Percentiles rank a stretch among this genome's conserved stretches.
Evolutionary conservation across 805 yeast genomes (phyloP).

Genomic region (Wickerhamomyces bovis): DNA sequence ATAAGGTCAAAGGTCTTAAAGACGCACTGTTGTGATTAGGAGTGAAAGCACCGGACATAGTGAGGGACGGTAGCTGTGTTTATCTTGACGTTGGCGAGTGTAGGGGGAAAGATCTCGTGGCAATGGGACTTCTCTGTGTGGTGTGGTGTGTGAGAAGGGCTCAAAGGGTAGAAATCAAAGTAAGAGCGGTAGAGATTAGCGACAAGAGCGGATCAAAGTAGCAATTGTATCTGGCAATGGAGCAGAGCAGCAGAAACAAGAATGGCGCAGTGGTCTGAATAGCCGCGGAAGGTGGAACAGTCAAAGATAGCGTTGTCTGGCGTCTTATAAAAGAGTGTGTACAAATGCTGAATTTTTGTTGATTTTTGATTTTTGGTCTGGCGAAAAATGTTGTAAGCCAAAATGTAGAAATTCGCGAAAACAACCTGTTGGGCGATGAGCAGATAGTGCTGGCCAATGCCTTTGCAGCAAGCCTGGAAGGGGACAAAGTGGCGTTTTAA

Average conservation of each 20-base stretch:
- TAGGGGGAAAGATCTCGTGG: neutral
- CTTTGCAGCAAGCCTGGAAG: neutral
- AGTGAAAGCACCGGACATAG: constrained; percentile 24
- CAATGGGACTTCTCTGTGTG: neutral
- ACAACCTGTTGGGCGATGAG: neutral
- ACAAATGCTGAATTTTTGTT: neutral
- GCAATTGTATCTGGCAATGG: neutral
- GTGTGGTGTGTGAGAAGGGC: constrained; percentile 2
- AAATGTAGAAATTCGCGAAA: neutral
- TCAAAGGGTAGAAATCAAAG: neutral
- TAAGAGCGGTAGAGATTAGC: neutral
- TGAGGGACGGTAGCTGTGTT: neutral
- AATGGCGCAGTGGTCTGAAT: neutral
- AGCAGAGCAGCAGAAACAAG: neutral
- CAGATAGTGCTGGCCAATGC: too few relatives aligned
- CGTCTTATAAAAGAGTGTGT: neutral
- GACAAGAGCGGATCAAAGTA: neutral
- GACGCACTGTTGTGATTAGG: constrained; percentile 30
- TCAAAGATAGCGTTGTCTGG: neutral
- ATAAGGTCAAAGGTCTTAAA: constrained; percentile 74
- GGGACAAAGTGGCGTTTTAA: neutral
- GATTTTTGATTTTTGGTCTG: neutral
- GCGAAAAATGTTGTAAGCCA: neutral
- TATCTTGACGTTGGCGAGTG: neutral
- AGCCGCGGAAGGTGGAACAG: neutral